Percentiles rank a stretch among this genome's conserved stretches.
Conservation (phyloP, 192 early-diverging fungal species). For the Anaeromyces robustus region DNA sequence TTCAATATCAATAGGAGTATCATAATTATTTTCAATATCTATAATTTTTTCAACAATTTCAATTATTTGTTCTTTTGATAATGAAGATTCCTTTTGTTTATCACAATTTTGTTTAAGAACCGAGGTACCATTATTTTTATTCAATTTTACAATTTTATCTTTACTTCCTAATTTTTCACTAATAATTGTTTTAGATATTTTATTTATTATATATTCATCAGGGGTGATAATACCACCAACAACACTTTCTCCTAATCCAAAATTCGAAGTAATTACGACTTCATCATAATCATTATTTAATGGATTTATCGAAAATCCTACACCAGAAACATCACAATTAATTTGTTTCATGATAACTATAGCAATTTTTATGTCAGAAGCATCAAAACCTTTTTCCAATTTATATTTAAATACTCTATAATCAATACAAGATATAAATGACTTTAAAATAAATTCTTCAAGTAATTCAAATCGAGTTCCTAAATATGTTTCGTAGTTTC, state of each 20-base stretch:
- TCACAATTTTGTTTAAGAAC: neutral
- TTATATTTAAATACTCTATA: neutral
- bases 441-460: neutral
- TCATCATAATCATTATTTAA: neutral
- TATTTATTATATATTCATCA: neutral
- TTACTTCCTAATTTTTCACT: neutral
- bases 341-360: neutral
- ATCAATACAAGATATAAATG: neutral
- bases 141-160: neutral
- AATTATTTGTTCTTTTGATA: neutral
- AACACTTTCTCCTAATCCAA: neutral
- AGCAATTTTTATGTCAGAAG: neutral
- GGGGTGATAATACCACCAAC: neutral
- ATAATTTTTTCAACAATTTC: neutral
- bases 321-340: neutral
- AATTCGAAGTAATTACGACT: neutral
- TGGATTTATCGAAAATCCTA: neutral
- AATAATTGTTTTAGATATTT: neutral
- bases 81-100: neutral
- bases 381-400: neutral
- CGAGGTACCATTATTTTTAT: neutral
- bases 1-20: neutral
- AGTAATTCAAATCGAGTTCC: neutral
- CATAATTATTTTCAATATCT: neutral
- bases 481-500: neutral